Evolutionary conservation across 2,329 filamentous ascomycete species (phyloP), one percentile per base, ranked within the genome.

Genomic region (Hysterium pulicare): DNA sequence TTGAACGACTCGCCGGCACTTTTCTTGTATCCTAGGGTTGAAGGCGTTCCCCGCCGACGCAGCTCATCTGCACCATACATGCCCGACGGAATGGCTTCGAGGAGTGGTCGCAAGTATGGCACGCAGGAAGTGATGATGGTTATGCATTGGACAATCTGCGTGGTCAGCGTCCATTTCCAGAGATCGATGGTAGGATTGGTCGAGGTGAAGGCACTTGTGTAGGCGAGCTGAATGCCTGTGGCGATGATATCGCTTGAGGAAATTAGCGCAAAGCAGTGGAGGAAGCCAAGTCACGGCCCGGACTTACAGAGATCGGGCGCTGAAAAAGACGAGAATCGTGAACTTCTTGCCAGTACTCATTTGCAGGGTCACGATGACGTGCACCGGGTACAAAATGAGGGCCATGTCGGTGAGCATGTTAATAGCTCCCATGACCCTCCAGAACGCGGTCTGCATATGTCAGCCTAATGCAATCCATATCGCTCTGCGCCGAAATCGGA

Each of bases 111-210:
- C 7, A 66, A 54, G 31, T 66, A 64, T 1, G 62, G 62, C 2
- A 66, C 52, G 36, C 61, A 66, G 16, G 61, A 62, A 21, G 62
- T 64, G 30, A 66, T 45, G 17, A 66, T 63, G 0, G 61, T 64
- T 26, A 64, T 59, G 46, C 60, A 64, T 46, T 62, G 53, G 17
- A 64, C 55, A 31, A 64, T 51, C 28, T 64, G 62, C 5, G 61
- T 55, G 13, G 58, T 41, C 2, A 66, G 51, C 11, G 59, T 64
- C 62, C 61, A 64, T 39, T 61, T 63, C 61, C 61, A 66, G 1
- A 64, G 47, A 21, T 55, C 50, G 38, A 45, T 51, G 11, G 62
- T 64, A 7, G 52, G 54, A 23, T 64, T 57, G 0, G 34, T 22
- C 4, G 61, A 61, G 3, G 48, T 32, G 41, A 64, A 64, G 7